Conservation (phyloP, 148 eudicot species). For the Rhododendron mucronatum region DNA sequence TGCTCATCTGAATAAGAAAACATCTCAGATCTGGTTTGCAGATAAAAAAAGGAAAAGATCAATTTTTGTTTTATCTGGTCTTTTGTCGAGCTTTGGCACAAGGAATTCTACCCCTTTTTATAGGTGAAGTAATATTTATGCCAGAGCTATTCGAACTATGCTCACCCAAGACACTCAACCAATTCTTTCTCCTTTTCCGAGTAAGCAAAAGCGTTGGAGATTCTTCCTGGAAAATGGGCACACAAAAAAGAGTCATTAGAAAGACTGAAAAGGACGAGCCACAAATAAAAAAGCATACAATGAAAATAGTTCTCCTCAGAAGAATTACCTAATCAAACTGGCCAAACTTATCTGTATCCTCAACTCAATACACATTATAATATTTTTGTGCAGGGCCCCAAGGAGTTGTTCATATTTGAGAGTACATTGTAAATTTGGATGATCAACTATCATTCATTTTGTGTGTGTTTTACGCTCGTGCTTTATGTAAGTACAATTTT, state of each 20-base stretch:
- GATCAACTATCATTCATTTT: neutral
- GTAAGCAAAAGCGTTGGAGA: neutral
- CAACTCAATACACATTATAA: neutral
- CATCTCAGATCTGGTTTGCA: neutral
- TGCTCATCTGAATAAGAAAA: neutral
- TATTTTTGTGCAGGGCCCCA: neutral
- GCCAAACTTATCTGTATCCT: neutral
- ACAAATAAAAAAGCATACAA: neutral
- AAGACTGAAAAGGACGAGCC: neutral
- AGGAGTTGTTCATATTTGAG: neutral
- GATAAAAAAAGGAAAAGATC: neutral
- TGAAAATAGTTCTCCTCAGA: neutral
- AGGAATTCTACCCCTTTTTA: neutral
- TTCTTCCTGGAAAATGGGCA: neutral
- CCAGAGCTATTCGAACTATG: neutral
- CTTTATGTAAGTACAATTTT: neutral
- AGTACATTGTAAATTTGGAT: neutral
- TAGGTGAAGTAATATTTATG: neutral
- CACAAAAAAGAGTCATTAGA: neutral
- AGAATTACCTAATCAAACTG: neutral
- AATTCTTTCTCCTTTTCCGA: neutral
- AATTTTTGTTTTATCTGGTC: neutral
- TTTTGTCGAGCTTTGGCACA: neutral
- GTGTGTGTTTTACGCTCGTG: neutral
- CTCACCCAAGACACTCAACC: neutral